These are phyloP conservation scores for Senna tora DNA, from an alignment of 306 rosid genomes.

Conservation along the genomic window DNA sequence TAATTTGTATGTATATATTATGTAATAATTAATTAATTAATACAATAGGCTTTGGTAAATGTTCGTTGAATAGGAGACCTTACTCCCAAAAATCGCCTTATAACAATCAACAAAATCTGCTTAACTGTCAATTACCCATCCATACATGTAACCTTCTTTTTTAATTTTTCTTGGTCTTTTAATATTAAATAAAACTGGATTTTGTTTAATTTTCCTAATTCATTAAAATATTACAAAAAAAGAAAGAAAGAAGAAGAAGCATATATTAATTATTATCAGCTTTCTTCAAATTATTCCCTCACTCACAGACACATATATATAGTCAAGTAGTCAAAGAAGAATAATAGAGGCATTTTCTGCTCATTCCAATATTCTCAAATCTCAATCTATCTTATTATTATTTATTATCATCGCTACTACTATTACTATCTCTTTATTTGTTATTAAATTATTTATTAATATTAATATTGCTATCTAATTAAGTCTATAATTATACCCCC, in stretches of 20 bases:
- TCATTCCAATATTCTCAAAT: conserved; percentile 59
- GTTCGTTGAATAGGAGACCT: conserved; percentile 94
- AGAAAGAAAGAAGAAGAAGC: no score
- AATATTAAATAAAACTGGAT: background rate
- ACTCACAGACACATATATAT: conserved; percentile 15
- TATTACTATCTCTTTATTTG: conserved; percentile 6
- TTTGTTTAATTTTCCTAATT: conserved; percentile 29
- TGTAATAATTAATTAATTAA: background rate
- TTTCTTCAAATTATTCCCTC: conserved; percentile 45
- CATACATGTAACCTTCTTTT: conserved; percentile 32
- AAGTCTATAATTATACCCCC: conserved; percentile 30
- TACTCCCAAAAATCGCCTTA: conserved; percentile 67
- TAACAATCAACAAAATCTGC: conserved; percentile 65
- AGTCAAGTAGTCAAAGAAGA: conserved; percentile 82
- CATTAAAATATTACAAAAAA: conserved; percentile 7
- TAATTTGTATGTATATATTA: background rate
- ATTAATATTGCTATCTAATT: conserved; percentile 29
- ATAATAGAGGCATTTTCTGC: conserved; percentile 49
- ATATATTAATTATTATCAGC: background rate
- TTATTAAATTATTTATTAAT: background rate
- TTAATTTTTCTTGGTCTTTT: background rate
- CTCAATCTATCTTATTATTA: conserved; percentile 41
- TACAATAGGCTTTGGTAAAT: conserved; percentile 56
- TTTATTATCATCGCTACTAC: background rate
- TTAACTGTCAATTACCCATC: conserved; percentile 49